Evolutionary conservation across 148 eudicot genomes (phyloP), one percentile per base, ranked within the genome.

Genomic region (Camellia japonica): DNA sequence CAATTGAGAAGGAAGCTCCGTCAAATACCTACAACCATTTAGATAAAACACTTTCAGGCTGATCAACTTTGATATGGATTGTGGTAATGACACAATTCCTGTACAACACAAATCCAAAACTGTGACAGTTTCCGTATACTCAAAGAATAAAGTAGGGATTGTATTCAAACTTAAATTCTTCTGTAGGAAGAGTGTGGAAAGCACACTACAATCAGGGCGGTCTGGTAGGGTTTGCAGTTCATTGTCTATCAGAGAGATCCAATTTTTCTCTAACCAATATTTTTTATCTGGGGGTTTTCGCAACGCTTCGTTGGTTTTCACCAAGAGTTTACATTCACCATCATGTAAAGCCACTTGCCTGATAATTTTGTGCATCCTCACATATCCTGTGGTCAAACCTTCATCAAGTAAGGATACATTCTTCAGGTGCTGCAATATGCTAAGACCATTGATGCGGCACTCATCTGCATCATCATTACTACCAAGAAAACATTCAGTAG

Each of bases 151-250:
- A 5, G 7, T 42, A 38, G 77, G 78, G 47, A 80, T 72, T 9
- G 16, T 42, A 14, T 63, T 80, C 18, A 72, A 52, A 6, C 16
- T 73, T 41, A 68, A 73, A 73, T 80, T 72, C 19, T 73, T 38
- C 43, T 73, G 78, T 8, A 80, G 69, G 49, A 80, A 64, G 65
- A 80, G 82, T 46, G 82, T 73, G 64, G 84, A 82, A 71, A 82
- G 81, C 70, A 18, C 41, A 8, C 30, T 13, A 16, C 78, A 63
- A 41, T 67, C 30, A 18, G 84, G 81, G 20, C 16, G 15, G 30
- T 82, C 77, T 52, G 84, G 80, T n/a, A 82, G 72, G 44, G 11
- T 80, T 4, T 46, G 42, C 2, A 80, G 56, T 51, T 59, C 58
- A 55, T 58, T 80, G 56, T 67, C 73, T 8, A 47, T 58, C 46